Conservation (phyloP, 352 stramenopile genomes). For the Phytophthora pistaciae region DNA sequence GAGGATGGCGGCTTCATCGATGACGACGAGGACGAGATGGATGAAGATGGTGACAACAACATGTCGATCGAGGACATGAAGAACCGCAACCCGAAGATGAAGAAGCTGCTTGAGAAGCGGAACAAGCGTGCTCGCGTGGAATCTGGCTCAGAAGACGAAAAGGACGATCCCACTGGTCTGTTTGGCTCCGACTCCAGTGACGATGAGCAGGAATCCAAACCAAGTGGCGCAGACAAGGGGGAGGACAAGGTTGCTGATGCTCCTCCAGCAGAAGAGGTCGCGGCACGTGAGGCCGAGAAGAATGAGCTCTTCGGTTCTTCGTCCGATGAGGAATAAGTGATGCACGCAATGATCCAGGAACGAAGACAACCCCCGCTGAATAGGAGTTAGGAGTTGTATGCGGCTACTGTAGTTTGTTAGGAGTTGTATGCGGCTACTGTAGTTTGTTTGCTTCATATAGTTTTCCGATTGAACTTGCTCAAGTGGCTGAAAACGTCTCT, state of each 20-base stretch:
- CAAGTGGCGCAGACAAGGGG: constrained; percentile 24
- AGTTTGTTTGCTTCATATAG: constrained; percentile 8
- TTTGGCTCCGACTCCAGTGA: constrained; percentile 90
- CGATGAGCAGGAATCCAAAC: constrained; percentile 51
- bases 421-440: not conserved
- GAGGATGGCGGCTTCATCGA: constrained; percentile 81
- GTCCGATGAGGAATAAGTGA: constrained; percentile 78
- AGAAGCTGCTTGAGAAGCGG: constrained; percentile 87
- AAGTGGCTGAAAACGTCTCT: not conserved
- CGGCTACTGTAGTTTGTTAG: not conserved
- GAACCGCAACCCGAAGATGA: constrained; percentile 89
- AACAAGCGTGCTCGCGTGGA: constrained; percentile 71
- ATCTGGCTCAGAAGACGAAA: constrained; percentile 74
- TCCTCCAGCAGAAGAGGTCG: constrained; percentile 20
- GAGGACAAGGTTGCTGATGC: constrained; percentile 16
- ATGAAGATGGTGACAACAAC: constrained; percentile 67
- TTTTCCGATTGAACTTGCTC: constrained; percentile 7
- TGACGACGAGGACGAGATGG: constrained; percentile 59
- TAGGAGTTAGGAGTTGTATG: constrained; percentile 2
- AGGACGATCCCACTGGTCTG: constrained; percentile 64
- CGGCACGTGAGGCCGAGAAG: constrained; percentile 67
- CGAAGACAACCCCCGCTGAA: not conserved
- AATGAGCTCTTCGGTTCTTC: constrained; percentile 89
- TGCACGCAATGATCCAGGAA: constrained; percentile 1
- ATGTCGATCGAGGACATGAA: constrained; percentile 93